Base-by-base conservation (phyloP, 306 rosid genomes). In the Luffa aegyptiaca region DNA sequence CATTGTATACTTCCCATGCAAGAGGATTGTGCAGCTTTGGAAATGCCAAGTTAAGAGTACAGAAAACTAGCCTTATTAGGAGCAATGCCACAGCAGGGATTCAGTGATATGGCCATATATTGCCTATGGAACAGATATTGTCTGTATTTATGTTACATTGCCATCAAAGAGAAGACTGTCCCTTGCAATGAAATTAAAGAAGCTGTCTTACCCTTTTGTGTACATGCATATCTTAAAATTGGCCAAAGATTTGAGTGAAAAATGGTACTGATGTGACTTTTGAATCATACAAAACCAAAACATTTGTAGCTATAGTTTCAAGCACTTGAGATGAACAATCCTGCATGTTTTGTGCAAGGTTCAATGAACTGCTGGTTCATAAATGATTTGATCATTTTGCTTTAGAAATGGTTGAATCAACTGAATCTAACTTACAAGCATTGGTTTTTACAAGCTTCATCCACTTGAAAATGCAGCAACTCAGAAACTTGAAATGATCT, bases 171-270 rank as follows among this genome's bases (percentile, higher is more conserved):
- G 20, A 21, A 45, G 13, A 42, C 17, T 42, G 46, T 13, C 72
- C 3, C 72, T 64, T 35, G 6, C 72, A 64, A 37, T 39, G 36
- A 69, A 69, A 69, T 63, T 63, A 35, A 33, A 62, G 57, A 42
- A 1, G 51, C 9, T 71, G 53, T 12, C 53, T 42, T n/a, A 10
- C 51, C n/a, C 3, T 31, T 4, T 8, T 70, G 33, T 20, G 76
- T 70, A 4, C 76, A 20, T 70, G 39, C 39, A 70, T 26, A 26
- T 88, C 80, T 91, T 68, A n/a, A 68, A 66, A 41, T 18, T 18
- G 16, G 3, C 52, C 52, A 41, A 68, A 68, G 16, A 37, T 8
- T 68, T 10, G 52, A 42, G 17, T 17, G 6, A 68, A 68, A 42
- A 18, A 39, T 39, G 51, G 31, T 66, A 9, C 5, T 65, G 26